These are phyloP conservation scores for Neurospora pannonica DNA, from an alignment of 495 filamentous ascomycete genomes.

Conservation along the genomic window DNA sequence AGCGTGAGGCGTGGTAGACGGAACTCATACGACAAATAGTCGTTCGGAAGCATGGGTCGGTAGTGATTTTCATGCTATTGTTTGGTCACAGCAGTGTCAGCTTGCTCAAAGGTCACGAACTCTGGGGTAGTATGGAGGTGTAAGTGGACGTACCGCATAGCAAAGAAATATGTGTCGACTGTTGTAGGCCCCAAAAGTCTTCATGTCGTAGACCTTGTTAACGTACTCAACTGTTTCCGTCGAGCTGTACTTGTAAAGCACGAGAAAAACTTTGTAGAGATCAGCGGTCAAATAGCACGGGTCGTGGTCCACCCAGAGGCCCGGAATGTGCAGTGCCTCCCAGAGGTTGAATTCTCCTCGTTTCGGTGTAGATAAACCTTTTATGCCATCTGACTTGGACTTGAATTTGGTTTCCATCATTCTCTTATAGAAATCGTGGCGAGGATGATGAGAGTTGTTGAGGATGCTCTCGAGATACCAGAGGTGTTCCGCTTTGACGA, in stretches of 20 bases:
- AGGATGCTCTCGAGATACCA: slow-evolving; percentile 9
- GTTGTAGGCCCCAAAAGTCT: slow-evolving; percentile 17
- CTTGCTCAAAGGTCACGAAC: background rate
- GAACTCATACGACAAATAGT: slow-evolving; percentile 16
- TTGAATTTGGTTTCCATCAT: background rate
- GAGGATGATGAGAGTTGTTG: slow-evolving; percentile 9
- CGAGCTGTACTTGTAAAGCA: slow-evolving; percentile 14
- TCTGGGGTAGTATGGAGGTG: background rate
- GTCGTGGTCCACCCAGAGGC: slow-evolving; percentile 12
- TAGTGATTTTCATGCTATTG: slow-evolving; percentile 12
- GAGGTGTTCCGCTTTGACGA: slow-evolving; percentile 23
- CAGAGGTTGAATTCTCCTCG: slow-evolving; percentile 7
- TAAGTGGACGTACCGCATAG: slow-evolving; percentile 4
- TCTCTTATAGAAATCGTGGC: slow-evolving; percentile 10
- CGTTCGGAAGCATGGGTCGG: slow-evolving; percentile 18
- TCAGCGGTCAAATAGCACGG: slow-evolving; percentile 18
- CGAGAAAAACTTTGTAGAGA: slow-evolving; percentile 13
- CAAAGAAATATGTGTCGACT: slow-evolving; percentile 19
- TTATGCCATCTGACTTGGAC: background rate
- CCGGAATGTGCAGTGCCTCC: slow-evolving; percentile 16
- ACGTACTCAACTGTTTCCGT: background rate
- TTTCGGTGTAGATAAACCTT: background rate
- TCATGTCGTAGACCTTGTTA: slow-evolving; percentile 13
- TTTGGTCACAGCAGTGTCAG: background rate
- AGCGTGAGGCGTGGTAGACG: slow-evolving; percentile 15